Evolutionary conservation across 768 basidiomycete genomes (phyloP).

Genomic region (Multifurca ochricompacta): DNA sequence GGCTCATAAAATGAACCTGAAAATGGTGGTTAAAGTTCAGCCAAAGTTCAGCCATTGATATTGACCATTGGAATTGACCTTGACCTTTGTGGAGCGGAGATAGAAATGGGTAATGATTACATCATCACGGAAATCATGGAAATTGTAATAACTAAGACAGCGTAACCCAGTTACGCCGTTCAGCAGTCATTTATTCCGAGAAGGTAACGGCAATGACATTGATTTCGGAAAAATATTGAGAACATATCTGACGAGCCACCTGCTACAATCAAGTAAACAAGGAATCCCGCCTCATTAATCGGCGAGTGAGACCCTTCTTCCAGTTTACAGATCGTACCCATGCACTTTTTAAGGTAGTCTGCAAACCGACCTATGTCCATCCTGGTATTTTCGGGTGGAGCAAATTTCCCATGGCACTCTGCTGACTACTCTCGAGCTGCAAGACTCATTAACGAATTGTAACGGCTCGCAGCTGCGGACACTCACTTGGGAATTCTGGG

Average conservation of each 20-base stretch:
- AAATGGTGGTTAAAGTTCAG: neutral
- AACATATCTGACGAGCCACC: neutral
- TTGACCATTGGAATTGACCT: too few relatives aligned
- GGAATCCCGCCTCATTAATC: neutral
- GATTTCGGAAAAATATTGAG: too few relatives aligned
- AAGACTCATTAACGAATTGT: neutral
- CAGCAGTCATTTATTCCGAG: too few relatives aligned
- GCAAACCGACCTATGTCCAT: neutral
- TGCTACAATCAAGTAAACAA: neutral
- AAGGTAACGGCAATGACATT: too few relatives aligned
- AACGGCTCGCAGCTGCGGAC: neutral
- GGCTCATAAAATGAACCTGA: neutral
- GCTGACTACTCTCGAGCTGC: neutral
- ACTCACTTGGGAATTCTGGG: neutral
- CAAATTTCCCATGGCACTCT: neutral
- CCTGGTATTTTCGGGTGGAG: conserved; percentile 6
- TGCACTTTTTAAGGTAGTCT: neutral
- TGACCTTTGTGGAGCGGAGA: too few relatives aligned
- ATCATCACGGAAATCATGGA: too few relatives aligned
- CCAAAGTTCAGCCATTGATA: too few relatives aligned
- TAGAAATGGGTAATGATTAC: too few relatives aligned
- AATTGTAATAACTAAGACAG: too few relatives aligned
- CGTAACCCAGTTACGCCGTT: neutral
- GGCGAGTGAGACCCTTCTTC: neutral
- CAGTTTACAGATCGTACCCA: too few relatives aligned